A percentile compares a stretch with the other conserved stretches of the same genome.
Conservation (phyloP, 176 grass and related monocot genomes). For the Carex parvula region DNA sequence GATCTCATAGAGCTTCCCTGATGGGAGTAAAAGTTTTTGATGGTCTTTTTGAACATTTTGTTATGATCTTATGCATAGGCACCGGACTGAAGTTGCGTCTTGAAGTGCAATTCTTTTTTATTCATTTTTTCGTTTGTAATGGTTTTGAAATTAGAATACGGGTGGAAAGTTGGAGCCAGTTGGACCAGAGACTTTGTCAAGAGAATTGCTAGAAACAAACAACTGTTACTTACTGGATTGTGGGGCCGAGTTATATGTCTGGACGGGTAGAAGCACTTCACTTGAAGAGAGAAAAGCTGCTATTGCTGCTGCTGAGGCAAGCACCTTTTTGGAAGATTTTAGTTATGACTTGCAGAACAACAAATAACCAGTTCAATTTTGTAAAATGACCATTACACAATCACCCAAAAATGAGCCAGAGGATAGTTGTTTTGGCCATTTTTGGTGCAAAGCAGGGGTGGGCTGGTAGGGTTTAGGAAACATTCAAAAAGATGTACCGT, state of each 20-base stretch:
- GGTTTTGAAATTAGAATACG: conserved; percentile 46
- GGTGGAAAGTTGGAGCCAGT: conserved; percentile 52
- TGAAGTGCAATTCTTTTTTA: neutral
- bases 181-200: conserved; percentile 49
- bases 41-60: neutral
- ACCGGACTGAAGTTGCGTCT: neutral
- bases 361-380: neutral
- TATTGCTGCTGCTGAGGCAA: conserved; percentile 76
- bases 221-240: conserved; percentile 85
- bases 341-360: neutral
- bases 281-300: conserved; percentile 86
- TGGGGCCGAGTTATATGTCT: conserved; percentile 68
- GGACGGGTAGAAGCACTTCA: conserved; percentile 85
- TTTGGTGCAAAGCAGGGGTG: neutral
- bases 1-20: neutral
- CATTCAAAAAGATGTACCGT: neutral
- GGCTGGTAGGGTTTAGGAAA: neutral
- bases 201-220: conserved; percentile 75
- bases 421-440: neutral
- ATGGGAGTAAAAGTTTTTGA: neutral
- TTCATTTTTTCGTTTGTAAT: neutral
- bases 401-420: neutral
- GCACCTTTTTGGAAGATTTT: conserved; percentile 12
- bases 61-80: neutral
- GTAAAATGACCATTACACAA: neutral